phyloP scores from a whole-genome alignment of 2,329 filamentous ascomycete genomes.

The Pseudogymnoascus sp. region DNA sequence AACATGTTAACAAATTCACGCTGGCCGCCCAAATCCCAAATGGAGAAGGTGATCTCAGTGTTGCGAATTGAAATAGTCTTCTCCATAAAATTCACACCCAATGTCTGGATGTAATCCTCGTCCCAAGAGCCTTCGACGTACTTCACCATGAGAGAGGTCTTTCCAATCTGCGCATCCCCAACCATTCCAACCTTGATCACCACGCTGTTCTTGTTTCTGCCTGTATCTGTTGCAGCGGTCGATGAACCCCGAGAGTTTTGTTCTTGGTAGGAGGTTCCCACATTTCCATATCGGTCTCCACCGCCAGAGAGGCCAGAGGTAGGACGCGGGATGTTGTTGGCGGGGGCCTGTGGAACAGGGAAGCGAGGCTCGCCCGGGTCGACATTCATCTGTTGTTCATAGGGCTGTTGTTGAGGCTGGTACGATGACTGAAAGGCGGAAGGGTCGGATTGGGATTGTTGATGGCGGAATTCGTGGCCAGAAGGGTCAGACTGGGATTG shows the following conservation, averaged over 20 bases:
- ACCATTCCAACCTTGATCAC: conserved; percentile 99
- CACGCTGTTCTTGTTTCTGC: conserved; percentile 54
- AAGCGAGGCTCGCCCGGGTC: conserved; percentile 25
- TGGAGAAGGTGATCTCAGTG: conserved; percentile 98
- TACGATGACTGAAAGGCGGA: conserved; percentile 27
- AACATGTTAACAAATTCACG: conserved; percentile 99
- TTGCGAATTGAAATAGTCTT: conserved; percentile 99
- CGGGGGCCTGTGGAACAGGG: conserved; percentile 27
- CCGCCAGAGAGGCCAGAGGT: conserved; percentile 28
- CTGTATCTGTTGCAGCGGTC: conserved; percentile 19
- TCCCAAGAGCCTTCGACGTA: conserved; percentile 99
- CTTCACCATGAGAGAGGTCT: conserved; percentile 99
- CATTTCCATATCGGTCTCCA: conserved; percentile 25
- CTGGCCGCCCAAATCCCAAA: conserved; percentile 97
- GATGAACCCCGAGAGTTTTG: conserved; percentile 25
- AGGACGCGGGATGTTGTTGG: conserved; percentile 26
- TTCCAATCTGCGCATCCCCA: conserved; percentile 96
- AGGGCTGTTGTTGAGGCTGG: conserved; percentile 22
- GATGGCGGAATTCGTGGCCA: neutral
- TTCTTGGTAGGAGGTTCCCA: conserved; percentile 26
- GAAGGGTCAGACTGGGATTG: conserved; percentile 25
- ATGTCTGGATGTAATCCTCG: conserved; percentile 97
- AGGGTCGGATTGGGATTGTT: conserved; percentile 5
- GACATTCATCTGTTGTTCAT: conserved; percentile 11
- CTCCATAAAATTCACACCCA: conserved; percentile 99